Evolutionary conservation across 768 basidiomycete species (phyloP).

Genomic region (Favolaschia claudopus): DNA sequence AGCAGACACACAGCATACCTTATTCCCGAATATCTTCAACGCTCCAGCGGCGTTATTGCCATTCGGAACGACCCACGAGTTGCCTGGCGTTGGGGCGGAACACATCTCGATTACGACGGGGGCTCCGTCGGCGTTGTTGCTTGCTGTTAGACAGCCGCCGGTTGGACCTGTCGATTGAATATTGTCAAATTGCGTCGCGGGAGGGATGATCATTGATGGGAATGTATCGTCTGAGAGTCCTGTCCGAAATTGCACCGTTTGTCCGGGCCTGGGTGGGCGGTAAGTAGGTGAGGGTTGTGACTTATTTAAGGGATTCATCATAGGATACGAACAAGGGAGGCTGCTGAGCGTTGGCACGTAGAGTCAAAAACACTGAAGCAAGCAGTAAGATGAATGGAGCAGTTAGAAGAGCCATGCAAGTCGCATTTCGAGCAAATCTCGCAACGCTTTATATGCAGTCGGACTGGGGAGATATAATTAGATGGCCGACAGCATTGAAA

Average conservation of each 20-base stretch:
- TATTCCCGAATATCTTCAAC: constrained; percentile 28
- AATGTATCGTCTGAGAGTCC: constrained; percentile 12
- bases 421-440: too few species aligned
- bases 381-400: too few species aligned
- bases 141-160: constrained; percentile 15
- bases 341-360: constrained; percentile 11
- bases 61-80: constrained; percentile 20
- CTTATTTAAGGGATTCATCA: not conserved
- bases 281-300: constrained; percentile 5
- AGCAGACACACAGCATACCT: too few species aligned
- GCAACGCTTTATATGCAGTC: too few species aligned
- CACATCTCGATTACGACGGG: constrained; percentile 18
- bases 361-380: constrained; percentile 3
- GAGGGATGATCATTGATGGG: constrained; percentile 1
- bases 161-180: constrained; percentile 10
- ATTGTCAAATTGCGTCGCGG: constrained; percentile 3
- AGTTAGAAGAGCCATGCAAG: too few species aligned
- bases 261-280: constrained; percentile 14
- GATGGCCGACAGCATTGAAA: too few species aligned
- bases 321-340: constrained; percentile 10
- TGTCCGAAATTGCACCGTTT: constrained; percentile 18
- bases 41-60: constrained; percentile 16
- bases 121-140: constrained; percentile 16
- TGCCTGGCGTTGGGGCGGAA: constrained; percentile 16
- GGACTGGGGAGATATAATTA: too few species aligned